Base-by-base conservation (phyloP, 1,284 basidiomycete genomes). In the Anthracocystis panici-leucophaei region DNA sequence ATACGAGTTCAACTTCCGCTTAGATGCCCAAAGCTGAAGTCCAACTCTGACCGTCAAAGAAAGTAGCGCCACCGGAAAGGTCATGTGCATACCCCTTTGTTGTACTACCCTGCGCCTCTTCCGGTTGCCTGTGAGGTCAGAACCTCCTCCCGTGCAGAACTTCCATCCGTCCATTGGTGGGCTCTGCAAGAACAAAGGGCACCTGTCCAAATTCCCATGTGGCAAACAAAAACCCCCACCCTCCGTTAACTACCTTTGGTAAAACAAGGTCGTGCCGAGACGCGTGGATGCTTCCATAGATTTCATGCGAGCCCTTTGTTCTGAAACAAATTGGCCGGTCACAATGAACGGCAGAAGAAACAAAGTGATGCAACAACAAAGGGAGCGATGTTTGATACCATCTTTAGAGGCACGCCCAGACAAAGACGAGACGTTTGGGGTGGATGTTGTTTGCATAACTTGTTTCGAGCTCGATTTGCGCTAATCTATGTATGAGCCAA, bases 281-380 rank as follows among this genome's bases (percentile, higher is more conserved):
- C 33, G 33, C 33, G 33, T 33, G 33, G 33, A 27, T 16, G 11
- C 14, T 38, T 38, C 35, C 35, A 12, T 38, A 12, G 35, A 38
- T 38, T 38, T 38, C 41, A n/a, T 42, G 18, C 46, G 14, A n/a
- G 16, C 49, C 49, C 49, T 51, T 51, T 51, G 31, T 38, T 20
- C 27, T 48, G 27, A n/a, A n/a, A 31, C 5, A 20, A 20, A 31
- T 49, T 49, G 29, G 11, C 48, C 48, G 29, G n/a, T 31, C 27
- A 2, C n/a, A 20, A n/a, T 49, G 9, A 5, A 9, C 27, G 25
- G 27, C 46, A 16, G 12, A 18, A 45, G 12, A 38, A 16, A 38
- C 35, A 38, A 38, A 38, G 35, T 20, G 7, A 14, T 29, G 27
- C 46, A 29, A 23, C 21, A 35, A 51, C 33, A 51, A 51, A 51